Conservation (phyloP, 495 filamentous ascomycete species). For the Tuber umbilicatum region DNA sequence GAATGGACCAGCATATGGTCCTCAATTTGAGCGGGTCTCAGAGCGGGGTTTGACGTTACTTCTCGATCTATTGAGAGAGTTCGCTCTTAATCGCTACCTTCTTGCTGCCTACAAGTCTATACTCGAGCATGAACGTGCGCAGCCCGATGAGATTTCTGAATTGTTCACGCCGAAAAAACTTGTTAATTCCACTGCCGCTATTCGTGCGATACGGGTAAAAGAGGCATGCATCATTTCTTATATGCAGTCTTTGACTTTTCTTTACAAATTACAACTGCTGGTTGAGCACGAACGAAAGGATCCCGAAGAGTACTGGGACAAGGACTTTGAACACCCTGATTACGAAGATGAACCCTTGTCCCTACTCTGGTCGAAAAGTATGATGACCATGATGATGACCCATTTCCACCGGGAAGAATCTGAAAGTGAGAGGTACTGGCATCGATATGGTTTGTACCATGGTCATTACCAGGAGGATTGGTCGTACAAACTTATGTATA, state of each 20-base stretch:
- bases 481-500: slow-evolving; percentile 2
- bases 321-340: neutral
- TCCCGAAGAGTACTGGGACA: neutral
- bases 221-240: neutral
- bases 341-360: neutral
- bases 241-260: slow-evolving; percentile 1
- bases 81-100: slow-evolving; percentile 1
- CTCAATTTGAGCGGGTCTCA: neutral
- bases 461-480: slow-evolving; percentile 1
- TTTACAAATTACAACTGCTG: slow-evolving; percentile 4
- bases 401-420: neutral
- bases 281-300: slow-evolving; percentile 1
- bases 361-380: neutral
- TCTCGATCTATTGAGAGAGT: slow-evolving; percentile 1
- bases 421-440: neutral
- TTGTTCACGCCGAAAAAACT: neutral
- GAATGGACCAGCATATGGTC: neutral
- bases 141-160: slow-evolving; percentile 1
- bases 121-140: neutral
- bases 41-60: neutral
- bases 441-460: neutral
- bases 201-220: neutral
- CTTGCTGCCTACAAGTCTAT: neutral
- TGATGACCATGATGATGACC: slow-evolving; percentile 6
- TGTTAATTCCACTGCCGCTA: neutral